phyloP scores from a whole-genome alignment of 345 rosid species.

The Turritis glabra region DNA sequence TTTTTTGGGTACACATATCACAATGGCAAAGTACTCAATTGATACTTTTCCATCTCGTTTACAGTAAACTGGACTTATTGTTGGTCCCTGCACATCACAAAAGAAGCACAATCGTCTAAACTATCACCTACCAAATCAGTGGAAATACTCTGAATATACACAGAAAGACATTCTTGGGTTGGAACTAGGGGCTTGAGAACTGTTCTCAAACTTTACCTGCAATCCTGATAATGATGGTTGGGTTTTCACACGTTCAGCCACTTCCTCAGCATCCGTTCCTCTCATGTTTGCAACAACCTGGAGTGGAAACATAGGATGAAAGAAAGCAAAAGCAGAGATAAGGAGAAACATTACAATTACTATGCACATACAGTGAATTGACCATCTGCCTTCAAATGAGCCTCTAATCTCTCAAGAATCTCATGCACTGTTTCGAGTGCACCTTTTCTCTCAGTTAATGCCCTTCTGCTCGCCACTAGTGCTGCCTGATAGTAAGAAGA shows the following conservation, averaged over 20 bases:
- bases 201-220: slow-evolving; percentile 59
- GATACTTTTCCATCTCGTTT: slow-evolving; percentile 59
- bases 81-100: slow-evolving; percentile 69
- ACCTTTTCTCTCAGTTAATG: slow-evolving; percentile 65
- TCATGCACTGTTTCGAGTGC: slow-evolving; percentile 67
- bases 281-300: slow-evolving; percentile 96
- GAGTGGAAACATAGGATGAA: slow-evolving; percentile 20
- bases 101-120: background rate
- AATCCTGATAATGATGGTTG: slow-evolving; percentile 86
- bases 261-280: slow-evolving; percentile 80
- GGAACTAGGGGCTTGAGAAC: background rate
- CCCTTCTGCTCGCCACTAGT: slow-evolving; percentile 80
- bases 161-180: background rate
- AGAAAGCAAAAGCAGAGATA: slow-evolving; percentile 9
- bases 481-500: slow-evolving; percentile 63
- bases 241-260: slow-evolving; percentile 68
- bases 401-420: slow-evolving; percentile 93
- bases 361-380: slow-evolving; percentile 62
- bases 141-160: background rate
- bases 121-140: slow-evolving; percentile 6
- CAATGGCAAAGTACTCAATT: slow-evolving; percentile 71
- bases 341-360: background rate
- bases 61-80: slow-evolving; percentile 81
- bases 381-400: slow-evolving; percentile 81
- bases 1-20: slow-evolving; percentile 80